phyloP scores from a whole-genome alignment of 768 basidiomycete genomes.

The Mycena floridula region DNA sequence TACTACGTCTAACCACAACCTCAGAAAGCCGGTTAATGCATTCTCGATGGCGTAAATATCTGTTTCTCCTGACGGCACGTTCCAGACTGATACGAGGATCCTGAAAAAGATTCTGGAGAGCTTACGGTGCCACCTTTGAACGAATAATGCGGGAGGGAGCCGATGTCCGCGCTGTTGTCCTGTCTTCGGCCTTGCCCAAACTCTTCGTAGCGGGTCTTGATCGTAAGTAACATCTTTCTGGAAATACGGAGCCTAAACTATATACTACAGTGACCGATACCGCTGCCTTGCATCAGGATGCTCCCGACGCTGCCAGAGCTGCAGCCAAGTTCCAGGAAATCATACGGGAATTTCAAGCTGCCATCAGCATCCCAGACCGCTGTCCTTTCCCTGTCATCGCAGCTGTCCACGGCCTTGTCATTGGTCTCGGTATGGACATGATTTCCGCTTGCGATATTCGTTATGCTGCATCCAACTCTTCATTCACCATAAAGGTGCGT shows the following conservation, averaged over 20 bases:
- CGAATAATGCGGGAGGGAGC: conserved; percentile 37
- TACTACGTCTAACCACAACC: not conserved
- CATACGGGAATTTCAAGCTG: conserved; percentile 58
- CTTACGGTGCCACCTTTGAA: conserved; percentile 59
- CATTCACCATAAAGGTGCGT: conserved; percentile 70
- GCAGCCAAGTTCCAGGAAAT: conserved; percentile 42
- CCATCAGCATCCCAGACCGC: conserved; percentile 61
- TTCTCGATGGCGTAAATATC: conserved; percentile 41
- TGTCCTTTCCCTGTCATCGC: conserved; percentile 78
- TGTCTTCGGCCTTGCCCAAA: conserved; percentile 66
- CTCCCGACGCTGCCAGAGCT: conserved; percentile 45
- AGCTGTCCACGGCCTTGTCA: conserved; percentile 67
- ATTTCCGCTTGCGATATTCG: conserved; percentile 74
- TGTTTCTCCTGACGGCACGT: not conserved
- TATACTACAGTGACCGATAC: conserved; percentile 23
- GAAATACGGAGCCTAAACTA: not conserved
- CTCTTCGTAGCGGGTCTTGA: conserved; percentile 84
- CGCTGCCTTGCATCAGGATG: conserved; percentile 12
- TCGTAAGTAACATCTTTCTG: conserved; percentile 32
- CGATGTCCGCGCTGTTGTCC: conserved; percentile 65
- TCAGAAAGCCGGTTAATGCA: conserved; percentile 62
- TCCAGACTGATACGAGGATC: not conserved
- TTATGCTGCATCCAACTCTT: conserved; percentile 53
- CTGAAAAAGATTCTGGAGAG: conserved; percentile 66
- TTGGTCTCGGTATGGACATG: conserved; percentile 80